A percentile compares a stretch with the other conserved stretches of the same genome.
These are phyloP conservation scores for Penicillium sp. DNA, from an alignment of 2,329 filamentous ascomycete genomes.

Conservation along the genomic window DNA sequence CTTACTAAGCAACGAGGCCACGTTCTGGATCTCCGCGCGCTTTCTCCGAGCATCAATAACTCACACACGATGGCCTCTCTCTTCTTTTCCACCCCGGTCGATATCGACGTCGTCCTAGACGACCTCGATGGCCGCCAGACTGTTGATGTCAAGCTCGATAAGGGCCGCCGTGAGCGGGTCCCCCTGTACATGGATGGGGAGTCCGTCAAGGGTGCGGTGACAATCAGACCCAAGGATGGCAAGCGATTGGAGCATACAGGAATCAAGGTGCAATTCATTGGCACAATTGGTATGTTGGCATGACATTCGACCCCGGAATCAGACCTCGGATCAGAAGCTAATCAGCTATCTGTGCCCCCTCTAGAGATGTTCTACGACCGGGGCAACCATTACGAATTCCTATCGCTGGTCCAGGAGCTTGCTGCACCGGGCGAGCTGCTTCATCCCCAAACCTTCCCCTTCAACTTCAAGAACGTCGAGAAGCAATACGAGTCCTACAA, in stretches of 20 bases:
- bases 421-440: slow-evolving; percentile 96
- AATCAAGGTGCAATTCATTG: slow-evolving; percentile 99
- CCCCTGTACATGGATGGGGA: slow-evolving; percentile 97
- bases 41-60: slow-evolving; percentile 10
- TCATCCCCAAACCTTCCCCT: slow-evolving; percentile 97
- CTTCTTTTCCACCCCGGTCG: slow-evolving; percentile 96
- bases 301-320: neutral
- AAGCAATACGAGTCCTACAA: slow-evolving; percentile 99
- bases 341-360: neutral
- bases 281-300: slow-evolving; percentile 70
- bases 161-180: slow-evolving; percentile 94
- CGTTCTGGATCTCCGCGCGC: slow-evolving; percentile 23
- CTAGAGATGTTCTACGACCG: slow-evolving; percentile 99
- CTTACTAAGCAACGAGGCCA: slow-evolving; percentile 23
- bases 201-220: slow-evolving; percentile 94
- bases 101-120: slow-evolving; percentile 97
- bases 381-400: slow-evolving; percentile 98
- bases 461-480: slow-evolving; percentile 99
- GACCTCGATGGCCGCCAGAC: slow-evolving; percentile 91
- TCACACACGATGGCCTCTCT: slow-evolving; percentile 79
- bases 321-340: neutral
- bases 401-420: slow-evolving; percentile 93
- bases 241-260: slow-evolving; percentile 97
- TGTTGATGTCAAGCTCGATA: slow-evolving; percentile 97
- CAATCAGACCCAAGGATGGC: slow-evolving; percentile 93